A percentile compares a stretch with the other conserved stretches of the same genome.
Conservation (phyloP, 352 stramenopile species). For the Phytophthora citricola region DNA sequence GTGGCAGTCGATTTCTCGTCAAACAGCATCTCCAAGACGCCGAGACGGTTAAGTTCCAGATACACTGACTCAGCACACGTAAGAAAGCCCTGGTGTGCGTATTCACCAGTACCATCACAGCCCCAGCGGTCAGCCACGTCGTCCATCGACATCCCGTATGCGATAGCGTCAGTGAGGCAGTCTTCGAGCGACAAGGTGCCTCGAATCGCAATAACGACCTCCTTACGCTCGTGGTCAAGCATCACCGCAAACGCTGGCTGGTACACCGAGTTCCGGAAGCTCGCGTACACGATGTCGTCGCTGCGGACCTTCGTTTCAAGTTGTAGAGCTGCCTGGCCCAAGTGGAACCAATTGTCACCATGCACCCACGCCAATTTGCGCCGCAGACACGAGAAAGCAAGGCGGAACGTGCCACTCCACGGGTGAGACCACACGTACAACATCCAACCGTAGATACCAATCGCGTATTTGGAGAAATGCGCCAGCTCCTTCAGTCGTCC, state of each 20-base stretch:
- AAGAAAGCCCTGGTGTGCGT: constrained; percentile 84
- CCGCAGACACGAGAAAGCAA: constrained; percentile 83
- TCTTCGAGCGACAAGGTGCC: constrained; percentile 89
- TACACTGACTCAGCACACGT: constrained; percentile 79
- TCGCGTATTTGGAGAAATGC: constrained; percentile 87
- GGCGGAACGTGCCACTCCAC: constrained; percentile 77
- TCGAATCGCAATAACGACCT: constrained; percentile 85
- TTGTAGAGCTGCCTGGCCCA: constrained; percentile 81
- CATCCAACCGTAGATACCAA: constrained; percentile 92
- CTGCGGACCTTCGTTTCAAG: constrained; percentile 69
- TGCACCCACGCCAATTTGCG: constrained; percentile 71
- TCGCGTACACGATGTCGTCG: constrained; percentile 85
- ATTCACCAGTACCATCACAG: constrained; percentile 77
- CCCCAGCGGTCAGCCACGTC: constrained; percentile 67
- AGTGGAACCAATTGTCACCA: constrained; percentile 87
- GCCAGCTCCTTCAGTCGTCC: constrained; percentile 67
- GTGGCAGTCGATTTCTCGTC: constrained; percentile 57
- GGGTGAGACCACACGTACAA: constrained; percentile 91
- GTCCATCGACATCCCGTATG: constrained; percentile 81
- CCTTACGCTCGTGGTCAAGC: constrained; percentile 72
- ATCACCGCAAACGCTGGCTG: constrained; percentile 83
- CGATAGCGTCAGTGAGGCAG: constrained; percentile 87
- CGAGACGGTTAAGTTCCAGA: constrained; percentile 74
- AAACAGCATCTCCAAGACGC: constrained; percentile 89
- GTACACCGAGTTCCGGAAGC: constrained; percentile 84